Evolutionary conservation across 371 early-diverging fungal genomes (phyloP), one percentile per base, ranked within the genome.

Genomic region (Mortierella sp.): DNA sequence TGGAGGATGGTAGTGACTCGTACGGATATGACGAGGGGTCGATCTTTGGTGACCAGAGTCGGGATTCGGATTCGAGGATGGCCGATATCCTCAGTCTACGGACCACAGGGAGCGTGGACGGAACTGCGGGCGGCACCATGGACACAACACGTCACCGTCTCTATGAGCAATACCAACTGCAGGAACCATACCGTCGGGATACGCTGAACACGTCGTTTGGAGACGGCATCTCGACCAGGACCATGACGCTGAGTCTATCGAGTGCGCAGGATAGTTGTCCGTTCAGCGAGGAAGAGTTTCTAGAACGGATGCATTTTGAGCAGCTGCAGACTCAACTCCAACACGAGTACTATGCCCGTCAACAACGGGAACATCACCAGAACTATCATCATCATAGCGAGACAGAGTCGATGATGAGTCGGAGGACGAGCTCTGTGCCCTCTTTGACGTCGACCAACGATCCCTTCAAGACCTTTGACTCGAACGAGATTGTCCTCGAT

Each of bases 401-500:
- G 16, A 51, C 75, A 51, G 41, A 72, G 24, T 65, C 78, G 14
- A 72, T 72, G 58, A 65, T 74, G 35, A 83, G 84, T 63, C 79
- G 75, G 63, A 70, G 83, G 38, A 56, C 78, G 27, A 80, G 68
- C 38, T 80, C 84, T 3, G 72, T 80, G 8, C 84, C 80, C 38
- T 83, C 84, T 2, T 70, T 83, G 75, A 83, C 84, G 4, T 83
- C 84, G 16, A 77, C 75, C n/a, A 84, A 75, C 35, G 85, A 84
- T 46, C 85, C 85, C 12, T 84, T 84, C 81, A 75, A 84, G 54
- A 84, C 85, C 1, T 84, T 84, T 84, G 85, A 84, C 44, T 84
- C 85, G 16, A 84, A 81, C 55, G 81, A 81, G 72, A 41, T 73
- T n/a, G 41, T 84, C 0, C 32, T 74, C 3, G 68, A 71, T 48